phyloP scores from a whole-genome alignment of 495 filamentous ascomycete species.

The Melanomma pulvis-pyrius region DNA sequence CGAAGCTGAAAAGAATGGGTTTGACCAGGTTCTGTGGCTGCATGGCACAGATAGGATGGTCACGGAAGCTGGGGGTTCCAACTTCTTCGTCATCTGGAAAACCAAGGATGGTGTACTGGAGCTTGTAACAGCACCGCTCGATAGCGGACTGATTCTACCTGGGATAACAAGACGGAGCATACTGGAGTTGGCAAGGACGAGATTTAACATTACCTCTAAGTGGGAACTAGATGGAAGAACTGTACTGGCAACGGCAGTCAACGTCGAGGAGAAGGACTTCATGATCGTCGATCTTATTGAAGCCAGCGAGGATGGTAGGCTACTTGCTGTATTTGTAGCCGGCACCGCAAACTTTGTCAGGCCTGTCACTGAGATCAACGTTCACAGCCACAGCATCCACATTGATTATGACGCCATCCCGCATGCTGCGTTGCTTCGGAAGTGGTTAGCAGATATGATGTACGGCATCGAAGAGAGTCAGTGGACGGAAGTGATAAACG shows the following conservation, averaged over 20 bases:
- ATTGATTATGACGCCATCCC: no score
- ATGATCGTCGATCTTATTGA: conserved; percentile 77
- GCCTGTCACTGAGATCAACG: no score
- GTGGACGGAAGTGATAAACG: no score
- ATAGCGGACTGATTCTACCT: conserved; percentile 78
- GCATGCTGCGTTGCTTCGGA: no score
- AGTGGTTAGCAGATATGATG: no score
- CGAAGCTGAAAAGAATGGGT: conserved; percentile 71
- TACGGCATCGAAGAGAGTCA: no score
- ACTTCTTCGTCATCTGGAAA: conserved; percentile 87
- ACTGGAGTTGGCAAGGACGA: conserved; percentile 68
- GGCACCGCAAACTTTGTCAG: conserved; percentile 91
- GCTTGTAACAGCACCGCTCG: conserved; percentile 81
- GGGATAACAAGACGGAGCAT: conserved; percentile 81
- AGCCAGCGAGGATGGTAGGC: conserved; percentile 71
- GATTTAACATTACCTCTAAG: conserved; percentile 47
- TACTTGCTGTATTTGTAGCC: conserved; percentile 82
- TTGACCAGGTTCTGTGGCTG: conserved; percentile 90
- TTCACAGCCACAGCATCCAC: no score
- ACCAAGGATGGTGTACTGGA: conserved; percentile 65
- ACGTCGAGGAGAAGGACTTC: conserved; percentile 78
- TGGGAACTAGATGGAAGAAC: conserved; percentile 38
- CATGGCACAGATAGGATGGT: conserved; percentile 74
- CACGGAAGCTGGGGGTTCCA: conserved; percentile 89
- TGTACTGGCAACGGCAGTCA: conserved; percentile 62